Evolutionary conservation across 495 filamentous ascomycete genomes (phyloP).

Genomic region (Letharia columbiana): DNA sequence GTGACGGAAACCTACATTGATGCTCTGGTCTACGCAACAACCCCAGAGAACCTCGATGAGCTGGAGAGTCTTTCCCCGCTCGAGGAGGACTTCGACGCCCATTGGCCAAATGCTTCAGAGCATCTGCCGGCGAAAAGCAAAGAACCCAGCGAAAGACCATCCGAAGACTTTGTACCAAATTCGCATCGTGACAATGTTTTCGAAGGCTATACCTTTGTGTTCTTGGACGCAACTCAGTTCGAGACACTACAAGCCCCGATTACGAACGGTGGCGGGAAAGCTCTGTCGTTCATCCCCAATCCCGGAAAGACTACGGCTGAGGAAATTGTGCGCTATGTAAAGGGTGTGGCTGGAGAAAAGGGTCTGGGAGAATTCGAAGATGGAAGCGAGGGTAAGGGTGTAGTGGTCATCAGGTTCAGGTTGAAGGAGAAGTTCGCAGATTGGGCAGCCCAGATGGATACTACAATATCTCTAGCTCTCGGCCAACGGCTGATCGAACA

Average conservation of each 20-base stretch:
- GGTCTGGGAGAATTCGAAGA: conserved; percentile 53
- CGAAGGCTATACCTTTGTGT: conserved; percentile 80
- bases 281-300: conserved; percentile 53
- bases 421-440: conserved; percentile 52
- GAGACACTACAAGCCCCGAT: conserved; percentile 66
- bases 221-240: conserved; percentile 71
- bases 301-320: conserved; percentile 61
- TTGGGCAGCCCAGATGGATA: conserved; percentile 63
- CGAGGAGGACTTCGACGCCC: conserved; percentile 73
- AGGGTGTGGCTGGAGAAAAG: conserved; percentile 63
- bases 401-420: conserved; percentile 70
- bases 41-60: conserved; percentile 44
- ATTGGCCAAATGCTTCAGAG: conserved; percentile 67
- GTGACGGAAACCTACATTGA: conserved; percentile 70
- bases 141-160: conserved; percentile 57
- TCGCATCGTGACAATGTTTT: conserved; percentile 61
- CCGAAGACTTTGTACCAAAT: conserved; percentile 61
- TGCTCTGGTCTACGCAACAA: conserved; percentile 60
- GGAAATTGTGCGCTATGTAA: conserved; percentile 72
- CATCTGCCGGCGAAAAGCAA: conserved; percentile 67
- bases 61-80: conserved; percentile 50
- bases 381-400: conserved; percentile 54
- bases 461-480: conserved; percentile 55
- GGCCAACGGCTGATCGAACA: conserved; percentile 81
- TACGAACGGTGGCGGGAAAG: conserved; percentile 73